Percentiles rank a stretch among this genome's conserved stretches.
Conservation (phyloP, 2,329 filamentous ascomycete species). For the Trichoderma gracile region DNA sequence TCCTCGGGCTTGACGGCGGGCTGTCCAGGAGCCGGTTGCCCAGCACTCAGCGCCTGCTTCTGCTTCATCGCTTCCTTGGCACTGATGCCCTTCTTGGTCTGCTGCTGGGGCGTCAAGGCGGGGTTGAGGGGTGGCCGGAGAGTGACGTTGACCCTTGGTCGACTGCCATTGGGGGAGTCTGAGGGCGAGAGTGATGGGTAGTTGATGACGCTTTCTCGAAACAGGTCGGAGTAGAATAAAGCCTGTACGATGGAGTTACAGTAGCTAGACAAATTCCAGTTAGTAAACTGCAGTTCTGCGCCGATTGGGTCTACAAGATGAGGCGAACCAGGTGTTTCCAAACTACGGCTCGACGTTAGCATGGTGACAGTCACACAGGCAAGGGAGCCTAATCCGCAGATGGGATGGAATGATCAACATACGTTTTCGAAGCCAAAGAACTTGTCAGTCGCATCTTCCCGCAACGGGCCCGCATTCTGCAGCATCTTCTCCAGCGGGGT, state of each 20-base stretch:
- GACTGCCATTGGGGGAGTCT: constrained; percentile 64
- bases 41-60: constrained; percentile 55
- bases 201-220: constrained; percentile 90
- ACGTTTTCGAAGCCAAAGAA: constrained; percentile 99
- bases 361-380: constrained; percentile 24
- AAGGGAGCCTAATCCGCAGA: not conserved
- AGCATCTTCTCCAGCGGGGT: constrained; percentile 74
- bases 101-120: constrained; percentile 44
- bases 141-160: constrained; percentile 60
- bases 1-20: constrained; percentile 74
- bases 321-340: constrained; percentile 87
- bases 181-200: constrained; percentile 75
- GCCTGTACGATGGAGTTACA: constrained; percentile 98
- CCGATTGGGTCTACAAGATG: constrained; percentile 6
- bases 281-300: not conserved
- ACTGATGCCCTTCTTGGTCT: constrained; percentile 54
- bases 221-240: constrained; percentile 91
- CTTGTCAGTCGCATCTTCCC: constrained; percentile 90
- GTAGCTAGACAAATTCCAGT: constrained; percentile 62
- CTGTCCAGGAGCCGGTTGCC: constrained; percentile 56
- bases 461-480: constrained; percentile 74
- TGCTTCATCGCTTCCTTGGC: constrained; percentile 59
- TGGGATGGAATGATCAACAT: constrained; percentile 43
- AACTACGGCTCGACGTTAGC: constrained; percentile 63
- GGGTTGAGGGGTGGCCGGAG: constrained; percentile 58